Evolutionary conservation across 257 asterid genomes (phyloP), one percentile per base, ranked within the genome.

Genomic region (Avicennia marina): DNA sequence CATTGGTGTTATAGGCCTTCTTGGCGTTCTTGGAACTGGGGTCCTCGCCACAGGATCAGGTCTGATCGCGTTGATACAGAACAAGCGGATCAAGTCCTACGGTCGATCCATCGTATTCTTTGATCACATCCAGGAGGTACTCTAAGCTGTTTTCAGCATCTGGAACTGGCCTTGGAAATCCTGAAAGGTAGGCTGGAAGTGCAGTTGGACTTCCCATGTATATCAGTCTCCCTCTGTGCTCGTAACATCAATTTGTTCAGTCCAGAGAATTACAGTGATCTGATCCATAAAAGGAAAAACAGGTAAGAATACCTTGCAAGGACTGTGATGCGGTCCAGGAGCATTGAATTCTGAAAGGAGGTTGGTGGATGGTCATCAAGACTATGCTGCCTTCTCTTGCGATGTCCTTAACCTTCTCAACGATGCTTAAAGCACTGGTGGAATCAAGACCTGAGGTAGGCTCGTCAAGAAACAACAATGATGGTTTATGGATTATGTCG

Each of bases 391-490:
- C 96, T 31, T 94, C 73, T 61, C 51, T 49, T 1, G 95, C 94
- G 18, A 89, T 89, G 53, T 89, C 95, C 64, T 83, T 79, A 12
- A 89, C 96, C 76, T 89, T 89, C 51, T 89, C 96, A 0, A 83
- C 90, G 2, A 85, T 94, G 21, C 96, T 85, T 53, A 38, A 83
- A 56, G 96, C 96, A 47, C 96, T 85, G 2, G 94, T 83, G 1
- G 96, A 89, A 62, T 89, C 95, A 17, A 89, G 90, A 19, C 96
- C 96, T 0, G 96, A 89, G 6, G 96, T 85, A 1, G 95, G 96
- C 52, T 89, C 95, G 19, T 89, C 95, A 1, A 89, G 87, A 67
- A 89, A 89, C 82, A 89, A 7, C 11, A 89, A 80, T 2, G 96
- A 81, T 52, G 96, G 96, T 53, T 85, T 89, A 60, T 89, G 96